phyloP scores from a whole-genome alignment of 306 rosid species.

The Pyrus communis region DNA sequence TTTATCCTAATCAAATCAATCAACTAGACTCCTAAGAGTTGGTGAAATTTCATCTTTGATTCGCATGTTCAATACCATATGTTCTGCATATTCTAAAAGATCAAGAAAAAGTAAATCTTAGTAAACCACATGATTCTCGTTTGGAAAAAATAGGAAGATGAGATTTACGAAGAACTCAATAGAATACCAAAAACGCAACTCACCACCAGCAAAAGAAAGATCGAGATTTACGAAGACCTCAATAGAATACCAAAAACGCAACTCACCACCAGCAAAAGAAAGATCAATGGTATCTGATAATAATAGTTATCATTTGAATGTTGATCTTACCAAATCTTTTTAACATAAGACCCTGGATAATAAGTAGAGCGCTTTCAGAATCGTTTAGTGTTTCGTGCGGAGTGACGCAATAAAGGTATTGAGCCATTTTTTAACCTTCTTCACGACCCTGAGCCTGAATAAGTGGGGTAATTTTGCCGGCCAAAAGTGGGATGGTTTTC shows the following conservation, averaged over 20 bases:
- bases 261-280: constrained; percentile 81
- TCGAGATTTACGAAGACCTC: constrained; percentile 31
- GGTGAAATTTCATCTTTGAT: constrained; percentile 85
- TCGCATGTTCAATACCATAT: constrained; percentile 60
- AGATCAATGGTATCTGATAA: constrained; percentile 59
- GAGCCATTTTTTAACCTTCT: no score
- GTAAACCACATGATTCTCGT: constrained; percentile 10
- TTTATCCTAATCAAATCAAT: constrained; percentile 69
- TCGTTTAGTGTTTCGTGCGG: no score
- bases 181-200: constrained; percentile 22
- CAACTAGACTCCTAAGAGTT: constrained; percentile 59
- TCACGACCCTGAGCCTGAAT: no score
- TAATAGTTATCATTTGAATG: no score
- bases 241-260: constrained; percentile 11
- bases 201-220: constrained; percentile 84
- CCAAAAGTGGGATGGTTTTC: no score
- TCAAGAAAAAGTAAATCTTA: not conserved
- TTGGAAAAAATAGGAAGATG: constrained; percentile 1
- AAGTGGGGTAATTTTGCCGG: no score
- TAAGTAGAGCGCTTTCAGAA: no score
- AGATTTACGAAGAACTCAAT: constrained; percentile 9
- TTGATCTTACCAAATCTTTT: no score
- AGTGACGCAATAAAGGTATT: no score
- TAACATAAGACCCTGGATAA: no score
- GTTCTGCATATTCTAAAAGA: constrained; percentile 61